Conservation (phyloP, 2,329 filamentous ascomycete genomes). For the Lasiodiplodia hormozganensis region DNA sequence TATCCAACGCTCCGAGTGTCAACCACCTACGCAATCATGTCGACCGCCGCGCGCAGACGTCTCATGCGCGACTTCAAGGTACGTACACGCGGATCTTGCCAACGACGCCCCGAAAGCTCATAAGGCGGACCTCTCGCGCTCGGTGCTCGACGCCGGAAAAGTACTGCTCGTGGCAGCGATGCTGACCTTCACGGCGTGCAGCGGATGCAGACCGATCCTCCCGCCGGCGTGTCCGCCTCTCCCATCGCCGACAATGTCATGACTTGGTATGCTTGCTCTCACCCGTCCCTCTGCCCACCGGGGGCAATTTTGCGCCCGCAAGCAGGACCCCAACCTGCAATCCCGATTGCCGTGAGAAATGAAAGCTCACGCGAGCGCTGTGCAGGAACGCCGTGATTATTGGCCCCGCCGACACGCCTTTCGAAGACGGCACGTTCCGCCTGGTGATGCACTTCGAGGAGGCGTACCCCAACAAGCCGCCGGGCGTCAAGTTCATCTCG, state of each 20-base stretch:
- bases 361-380: conserved; percentile 37
- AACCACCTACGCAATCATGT: conserved; percentile 64
- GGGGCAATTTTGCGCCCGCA: conserved; percentile 29
- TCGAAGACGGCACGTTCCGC: conserved; percentile 96
- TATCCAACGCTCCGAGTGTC: conserved; percentile 23
- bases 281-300: neutral
- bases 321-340: conserved; percentile 16
- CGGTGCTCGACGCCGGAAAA: neutral
- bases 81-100: conserved; percentile 31
- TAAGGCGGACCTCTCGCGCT: neutral
- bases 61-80: conserved; percentile 99
- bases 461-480: conserved; percentile 98
- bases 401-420: conserved; percentile 93
- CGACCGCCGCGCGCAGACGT: conserved; percentile 91
- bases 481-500: conserved; percentile 97
- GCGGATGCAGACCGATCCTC: conserved; percentile 97
- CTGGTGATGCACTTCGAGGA: conserved; percentile 99
- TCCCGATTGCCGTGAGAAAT: neutral
- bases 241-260: conserved; percentile 97
- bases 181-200: conserved; percentile 52
- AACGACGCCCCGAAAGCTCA: conserved; percentile 26
- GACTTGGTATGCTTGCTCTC: conserved; percentile 73
- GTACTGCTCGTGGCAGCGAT: conserved; percentile 48
- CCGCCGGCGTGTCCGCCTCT: conserved; percentile 93
- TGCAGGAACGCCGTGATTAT: conserved; percentile 97